A percentile compares a stretch with the other conserved stretches of the same genome.
Conservation (phyloP, 2,329 filamentous ascomycete genomes). For the Talaromyces islandicus region DNA sequence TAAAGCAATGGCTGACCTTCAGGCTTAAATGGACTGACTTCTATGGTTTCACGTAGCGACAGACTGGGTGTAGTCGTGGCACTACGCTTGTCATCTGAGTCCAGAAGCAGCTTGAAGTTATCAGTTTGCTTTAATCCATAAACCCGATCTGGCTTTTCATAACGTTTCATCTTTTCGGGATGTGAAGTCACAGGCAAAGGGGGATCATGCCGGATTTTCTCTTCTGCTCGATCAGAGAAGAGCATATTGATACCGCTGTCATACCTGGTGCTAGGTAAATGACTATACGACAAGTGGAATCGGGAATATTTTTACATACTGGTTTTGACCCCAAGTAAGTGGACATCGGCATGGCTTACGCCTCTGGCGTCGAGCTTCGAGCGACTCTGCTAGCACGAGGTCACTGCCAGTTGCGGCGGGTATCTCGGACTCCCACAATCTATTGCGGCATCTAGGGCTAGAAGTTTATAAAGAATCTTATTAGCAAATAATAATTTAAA, state of each 20-base stretch:
- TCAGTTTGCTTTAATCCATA: constrained; percentile 10
- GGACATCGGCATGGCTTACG: constrained; percentile 1
- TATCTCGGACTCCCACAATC: constrained; percentile 9
- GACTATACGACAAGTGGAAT: too few species aligned
- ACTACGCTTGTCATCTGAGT: constrained; percentile 1
- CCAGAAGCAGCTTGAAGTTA: constrained; percentile 11
- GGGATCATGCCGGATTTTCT: constrained; percentile 7
- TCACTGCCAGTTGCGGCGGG: neutral
- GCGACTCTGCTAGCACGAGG: neutral
- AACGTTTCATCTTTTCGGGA: neutral
- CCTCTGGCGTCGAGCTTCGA: neutral
- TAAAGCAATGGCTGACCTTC: constrained; percentile 11
- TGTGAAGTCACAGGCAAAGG: neutral
- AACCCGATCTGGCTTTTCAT: constrained; percentile 10
- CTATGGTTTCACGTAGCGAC: constrained; percentile 6
- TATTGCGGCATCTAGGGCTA: constrained; percentile 6
- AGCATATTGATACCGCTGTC: constrained; percentile 3
- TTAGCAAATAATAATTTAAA: too few species aligned
- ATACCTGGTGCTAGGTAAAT: neutral
- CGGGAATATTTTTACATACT: too few species aligned
- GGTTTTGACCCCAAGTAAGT: too few species aligned
- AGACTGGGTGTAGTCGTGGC: neutral
- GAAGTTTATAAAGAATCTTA: neutral
- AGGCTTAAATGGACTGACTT: constrained; percentile 10
- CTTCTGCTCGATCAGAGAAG: constrained; percentile 11